Conservation (phyloP, 768 basidiomycete genomes). For the Tubosaeta sp. region DNA sequence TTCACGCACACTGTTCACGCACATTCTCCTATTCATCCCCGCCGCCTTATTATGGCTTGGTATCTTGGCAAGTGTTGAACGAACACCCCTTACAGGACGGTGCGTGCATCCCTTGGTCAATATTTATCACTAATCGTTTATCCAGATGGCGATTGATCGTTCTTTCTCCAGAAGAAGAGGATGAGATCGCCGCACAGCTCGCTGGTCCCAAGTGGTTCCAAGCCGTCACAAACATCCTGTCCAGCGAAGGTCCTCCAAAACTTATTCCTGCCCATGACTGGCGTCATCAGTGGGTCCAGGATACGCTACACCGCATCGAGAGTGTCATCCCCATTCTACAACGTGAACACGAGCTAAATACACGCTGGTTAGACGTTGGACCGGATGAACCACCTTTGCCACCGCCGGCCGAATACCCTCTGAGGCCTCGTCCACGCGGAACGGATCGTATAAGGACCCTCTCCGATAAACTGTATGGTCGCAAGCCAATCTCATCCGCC, state of each 20-base stretch:
- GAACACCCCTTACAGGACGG: conserved; percentile 85
- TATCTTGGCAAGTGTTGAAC: conserved; percentile 67
- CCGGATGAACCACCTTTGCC: conserved; percentile 59
- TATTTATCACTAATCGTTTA: conserved; percentile 2
- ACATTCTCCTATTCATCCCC: conserved; percentile 58
- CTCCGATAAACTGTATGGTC: conserved; percentile 47
- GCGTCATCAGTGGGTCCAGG: conserved; percentile 84
- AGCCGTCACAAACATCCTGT: conserved; percentile 75
- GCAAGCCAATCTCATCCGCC: conserved; percentile 39
- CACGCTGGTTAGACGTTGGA: conserved; percentile 52
- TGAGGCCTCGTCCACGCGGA: conserved; percentile 79
- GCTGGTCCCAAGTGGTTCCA: conserved; percentile 84
- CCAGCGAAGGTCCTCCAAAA: conserved; percentile 54
- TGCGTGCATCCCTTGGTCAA: conserved; percentile 33
- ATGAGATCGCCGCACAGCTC: conserved; percentile 78
- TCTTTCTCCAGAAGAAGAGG: conserved; percentile 90
- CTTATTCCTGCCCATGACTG: conserved; percentile 78
- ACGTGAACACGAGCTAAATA: conserved; percentile 49
- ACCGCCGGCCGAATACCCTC: conserved; percentile 75
- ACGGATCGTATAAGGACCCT: conserved; percentile 63
- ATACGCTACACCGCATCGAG: conserved; percentile 77
- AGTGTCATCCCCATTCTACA: conserved; percentile 63
- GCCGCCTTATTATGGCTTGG: conserved; percentile 60
- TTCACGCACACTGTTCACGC: conserved; percentile 45
- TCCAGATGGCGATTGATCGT: conserved; percentile 81